Evolutionary conservation across 176 grass and related monocot genomes (phyloP), one percentile per base, ranked within the genome.

Genomic region (Zoysia pacifica): DNA sequence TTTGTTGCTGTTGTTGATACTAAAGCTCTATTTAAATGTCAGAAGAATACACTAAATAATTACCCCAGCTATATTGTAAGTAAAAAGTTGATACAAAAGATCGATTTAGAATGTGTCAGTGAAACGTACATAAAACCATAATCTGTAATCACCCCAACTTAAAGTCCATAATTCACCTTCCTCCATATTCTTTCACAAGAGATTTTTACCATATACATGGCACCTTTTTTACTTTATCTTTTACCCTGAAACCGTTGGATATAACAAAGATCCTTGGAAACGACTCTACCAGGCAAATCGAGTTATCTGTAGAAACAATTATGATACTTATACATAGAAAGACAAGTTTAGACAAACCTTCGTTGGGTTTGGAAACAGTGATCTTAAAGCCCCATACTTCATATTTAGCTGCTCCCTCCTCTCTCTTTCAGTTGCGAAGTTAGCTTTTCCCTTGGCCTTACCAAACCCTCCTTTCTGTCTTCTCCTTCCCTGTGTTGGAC

Each of bases 341-440:
- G 35, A 46, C 81, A 43, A 78, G 70, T 66, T 76, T 76, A 50
- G 41, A 50, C 74, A 70, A 65, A 97, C 91, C 91, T 97, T 97
- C 47, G 89, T 97, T 62, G 94, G 94, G 65, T 91, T 97, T 48
- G 89, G 94, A 20, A 97, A 86, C 9, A 97, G 86, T 53, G 76
- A 87, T 76, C 87, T 91, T 56, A 97, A 81, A 77, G 91, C 91
- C 51, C 88, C 79, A 67, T 90, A 97, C 72, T 97, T 97, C 81
- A 93, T 91, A 86, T 97, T 97, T 77, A 97, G 51, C 81, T 97
- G 94, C 60, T 93, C 94, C 79, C 94, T 93, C 80, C 94, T 89
- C 77, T 97, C 91, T 69, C 89, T 93, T 87, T 97, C 94, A 20
- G 94, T 93, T 62, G 94, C 94, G 19, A 97, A 97, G 80, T 88